A percentile compares a stretch with the other conserved stretches of the same genome.
phyloP scores from a whole-genome alignment of 306 rosid genomes.

The Cotoneaster glaucophyllus region DNA sequence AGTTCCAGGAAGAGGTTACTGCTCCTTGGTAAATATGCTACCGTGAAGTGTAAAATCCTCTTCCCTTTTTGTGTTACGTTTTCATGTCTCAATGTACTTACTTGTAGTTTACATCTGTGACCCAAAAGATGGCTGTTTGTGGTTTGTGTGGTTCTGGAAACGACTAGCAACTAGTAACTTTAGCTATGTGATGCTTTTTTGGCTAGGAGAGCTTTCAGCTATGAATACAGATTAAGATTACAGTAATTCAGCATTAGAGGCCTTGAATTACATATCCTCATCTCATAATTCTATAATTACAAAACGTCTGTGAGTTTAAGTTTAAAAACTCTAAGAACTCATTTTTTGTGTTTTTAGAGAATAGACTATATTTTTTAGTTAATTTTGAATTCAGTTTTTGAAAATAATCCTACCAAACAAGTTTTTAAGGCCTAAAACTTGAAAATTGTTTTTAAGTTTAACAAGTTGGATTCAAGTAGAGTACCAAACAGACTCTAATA shows the following conservation, averaged over 20 bases:
- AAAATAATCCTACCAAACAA: too few species aligned
- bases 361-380: too few species aligned
- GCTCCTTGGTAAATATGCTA: slow-evolving; percentile 52
- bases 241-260: too few species aligned
- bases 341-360: too few species aligned
- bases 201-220: background rate
- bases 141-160: slow-evolving; percentile 1
- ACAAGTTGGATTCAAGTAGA: too few species aligned
- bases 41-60: background rate
- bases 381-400: too few species aligned
- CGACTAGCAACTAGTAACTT: background rate
- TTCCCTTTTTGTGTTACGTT: background rate
- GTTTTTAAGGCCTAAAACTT: too few species aligned
- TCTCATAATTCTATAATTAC: background rate
- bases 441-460: too few species aligned
- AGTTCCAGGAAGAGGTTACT: slow-evolving; percentile 45
- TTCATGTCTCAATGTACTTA: background rate
- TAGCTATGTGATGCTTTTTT: background rate
- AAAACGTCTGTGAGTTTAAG: too few species aligned
- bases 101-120: background rate
- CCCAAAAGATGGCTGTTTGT: background rate
- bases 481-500: too few species aligned
- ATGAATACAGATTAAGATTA: too few species aligned
- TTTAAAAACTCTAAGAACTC: too few species aligned
- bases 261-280: background rate